These are phyloP conservation scores for Colletotrichum tabaci DNA, from an alignment of 2,329 filamentous ascomycete genomes.

Conservation along the genomic window DNA sequence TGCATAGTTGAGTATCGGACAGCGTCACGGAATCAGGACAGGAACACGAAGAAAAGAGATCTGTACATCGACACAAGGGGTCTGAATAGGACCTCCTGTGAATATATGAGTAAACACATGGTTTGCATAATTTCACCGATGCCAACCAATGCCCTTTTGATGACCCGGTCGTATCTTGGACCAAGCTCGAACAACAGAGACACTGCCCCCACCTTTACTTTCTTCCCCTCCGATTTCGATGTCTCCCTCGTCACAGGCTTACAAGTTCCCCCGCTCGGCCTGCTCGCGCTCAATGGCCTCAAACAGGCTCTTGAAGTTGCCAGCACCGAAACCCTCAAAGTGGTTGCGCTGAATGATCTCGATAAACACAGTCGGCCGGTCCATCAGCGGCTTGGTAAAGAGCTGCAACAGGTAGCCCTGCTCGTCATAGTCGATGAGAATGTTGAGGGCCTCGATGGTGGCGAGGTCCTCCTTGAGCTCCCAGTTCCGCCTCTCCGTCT, in stretches of 20 bases:
- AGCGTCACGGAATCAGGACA: constrained; percentile 4
- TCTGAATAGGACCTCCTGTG: neutral
- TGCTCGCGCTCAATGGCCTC: constrained; percentile 97
- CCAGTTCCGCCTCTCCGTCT: constrained; percentile 72
- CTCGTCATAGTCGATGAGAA: constrained; percentile 96
- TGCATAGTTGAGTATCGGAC: neutral
- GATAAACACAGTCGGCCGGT: constrained; percentile 94
- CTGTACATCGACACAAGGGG: constrained; percentile 1
- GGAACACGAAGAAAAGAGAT: neutral
- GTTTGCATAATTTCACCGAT: constrained; percentile 3
- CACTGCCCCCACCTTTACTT: too few relatives aligned
- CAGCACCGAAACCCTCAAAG: constrained; percentile 93
- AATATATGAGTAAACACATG: constrained; percentile 16
- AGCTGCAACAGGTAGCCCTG: constrained; percentile 85
- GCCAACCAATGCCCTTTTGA: constrained; percentile 1
- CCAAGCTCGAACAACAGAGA: neutral
- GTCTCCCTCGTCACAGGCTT: constrained; percentile 28
- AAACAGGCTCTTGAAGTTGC: constrained; percentile 95
- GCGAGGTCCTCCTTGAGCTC: constrained; percentile 85
- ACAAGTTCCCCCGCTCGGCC: constrained; percentile 84
- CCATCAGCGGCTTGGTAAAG: constrained; percentile 91
- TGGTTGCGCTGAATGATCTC: constrained; percentile 96
- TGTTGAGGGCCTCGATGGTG: constrained; percentile 82
- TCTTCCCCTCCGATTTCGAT: too few relatives aligned
- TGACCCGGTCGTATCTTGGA: neutral